Evolutionary conservation across 208 protist species (phyloP), one percentile per base, ranked within the genome.

Genomic region (Vickermania ingenoplastis): DNA sequence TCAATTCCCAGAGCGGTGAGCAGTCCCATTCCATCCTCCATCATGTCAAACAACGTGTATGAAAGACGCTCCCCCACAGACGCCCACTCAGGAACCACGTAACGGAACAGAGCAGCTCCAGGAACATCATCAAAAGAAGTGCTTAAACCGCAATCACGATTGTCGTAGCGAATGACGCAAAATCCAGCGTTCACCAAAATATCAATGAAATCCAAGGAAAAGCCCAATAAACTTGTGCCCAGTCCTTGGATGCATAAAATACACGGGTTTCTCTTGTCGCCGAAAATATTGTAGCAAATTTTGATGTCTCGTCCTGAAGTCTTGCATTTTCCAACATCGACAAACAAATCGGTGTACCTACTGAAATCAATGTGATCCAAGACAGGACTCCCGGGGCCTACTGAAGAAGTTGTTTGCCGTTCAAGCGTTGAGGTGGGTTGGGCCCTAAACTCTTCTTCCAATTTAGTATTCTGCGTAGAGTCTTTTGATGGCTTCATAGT

Each of bases 121-220:
- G 53, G 57, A 52, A 62, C 69, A 27, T 83, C 75, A 25, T 79
- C 63, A 24, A 89, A 72, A 59, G 65, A 59, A 4, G 86, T 94
- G 61, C 70, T 81, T 3, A 72, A 65, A 0, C 86, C 86, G 17
- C 68, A 53, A 57, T 91, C 86, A 21, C 86, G 79, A 61, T 92
- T 87, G 67, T 92, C 86, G 70, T 78, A 89, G 62, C 78, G 81
- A 31, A 91, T 69, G 28, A 94, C 86, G 49, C 77, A 86, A 60
- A 77, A 86, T 24, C 81, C 78, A 3, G 49, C 57, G 29, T 69
- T 56, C 0, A 76, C 77, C 31, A 94, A 65, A 27, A 28, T 28
- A 30, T 75, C 59, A 51, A 72, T 60, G 50, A 87, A 87, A 24
- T 26, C 27, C 28, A 63, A 11, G 26, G 41, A 51, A 53, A 65